phyloP scores from a whole-genome alignment of 106 monocot species.

The Allium cepa region DNA sequence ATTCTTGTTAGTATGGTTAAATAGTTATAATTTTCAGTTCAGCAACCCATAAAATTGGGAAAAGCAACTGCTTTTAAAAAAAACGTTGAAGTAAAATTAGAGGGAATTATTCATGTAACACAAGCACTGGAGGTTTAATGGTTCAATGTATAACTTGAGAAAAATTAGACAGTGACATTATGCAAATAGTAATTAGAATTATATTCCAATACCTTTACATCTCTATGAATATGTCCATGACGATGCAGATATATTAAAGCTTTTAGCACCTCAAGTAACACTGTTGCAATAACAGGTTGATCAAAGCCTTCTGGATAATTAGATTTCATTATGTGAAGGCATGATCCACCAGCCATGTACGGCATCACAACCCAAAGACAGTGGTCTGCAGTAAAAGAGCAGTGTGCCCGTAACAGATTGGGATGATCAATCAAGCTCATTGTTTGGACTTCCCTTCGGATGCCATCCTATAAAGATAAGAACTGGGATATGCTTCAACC shows the following conservation, averaged over 20 bases:
- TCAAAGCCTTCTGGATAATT: slow-evolving; percentile 87
- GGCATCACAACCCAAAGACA: slow-evolving; percentile 97
- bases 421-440: slow-evolving; percentile 87
- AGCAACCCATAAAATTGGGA: too few species aligned
- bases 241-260: slow-evolving; percentile 91
- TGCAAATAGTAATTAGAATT: too few species aligned
- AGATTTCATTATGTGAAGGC: slow-evolving; percentile 92
- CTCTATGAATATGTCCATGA: slow-evolving; percentile 92
- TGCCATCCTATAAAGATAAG: slow-evolving; percentile 63
- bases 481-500: background rate
- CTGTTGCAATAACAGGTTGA: slow-evolving; percentile 80
- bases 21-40: too few species aligned
- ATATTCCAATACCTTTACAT: slow-evolving; percentile 71
- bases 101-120: too few species aligned
- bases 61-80: too few species aligned
- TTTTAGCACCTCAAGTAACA: slow-evolving; percentile 85
- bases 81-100: too few species aligned
- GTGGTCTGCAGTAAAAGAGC: slow-evolving; percentile 76
- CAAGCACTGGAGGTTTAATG: too few species aligned
- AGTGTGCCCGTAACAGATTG: slow-evolving; percentile 78
- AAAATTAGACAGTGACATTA: too few species aligned
- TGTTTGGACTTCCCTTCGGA: slow-evolving; percentile 91
- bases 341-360: slow-evolving; percentile 89
- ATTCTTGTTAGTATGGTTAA: too few species aligned
- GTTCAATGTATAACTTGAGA: too few species aligned